Evolutionary conservation across 2,329 filamentous ascomycete genomes (phyloP), one percentile per base, ranked within the genome.

Genomic region (Xylariaceae sp.): DNA sequence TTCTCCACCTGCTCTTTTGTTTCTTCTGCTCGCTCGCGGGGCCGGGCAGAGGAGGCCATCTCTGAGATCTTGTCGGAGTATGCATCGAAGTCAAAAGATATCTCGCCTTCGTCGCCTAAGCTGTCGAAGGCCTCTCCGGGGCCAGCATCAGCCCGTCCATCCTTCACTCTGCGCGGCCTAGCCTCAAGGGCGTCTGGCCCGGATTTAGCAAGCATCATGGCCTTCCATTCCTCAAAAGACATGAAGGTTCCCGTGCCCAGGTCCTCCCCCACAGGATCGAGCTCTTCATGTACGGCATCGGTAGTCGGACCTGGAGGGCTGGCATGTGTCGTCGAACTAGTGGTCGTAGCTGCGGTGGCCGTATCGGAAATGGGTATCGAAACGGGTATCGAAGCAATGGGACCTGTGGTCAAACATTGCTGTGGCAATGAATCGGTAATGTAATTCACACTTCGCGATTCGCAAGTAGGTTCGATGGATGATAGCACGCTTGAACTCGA

Each of bases 161-260:
- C 71, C 74, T 76, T 69, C 65, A 78, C 61, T 77, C 83, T 68
- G 74, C 88, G 67, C 80, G 79, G 71, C 80, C 85, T 71, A 80
- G 89, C 61, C 73, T 88, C 67, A 76, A 90, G 70, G 5, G 76
- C 75, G 50, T 83, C 79, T 66, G 96, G 92, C 12, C 90, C 92
- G 3, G 84, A 86, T 67, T 90, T 89, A 48, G 86, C 88, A 16
- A 97, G 75, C 73, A 95, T 96, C 76, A 92, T 88, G 66, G 87
- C 89, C 74, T 96, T 97, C 94, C 94, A 99, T 65, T 97, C 92
- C 68, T 97, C 94, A 64, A 99, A 99, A 0, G 94, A 96, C 64
- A 97, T 84, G 69, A 97, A 97, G 6, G 91, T 86, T 45, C 70
- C 70, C 2, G 73, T 72, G 44, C 72, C 72, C 43, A 86, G 81